Evolutionary conservation across 257 asterid genomes (phyloP).

Genomic region (Voacanga thouarsii): DNA sequence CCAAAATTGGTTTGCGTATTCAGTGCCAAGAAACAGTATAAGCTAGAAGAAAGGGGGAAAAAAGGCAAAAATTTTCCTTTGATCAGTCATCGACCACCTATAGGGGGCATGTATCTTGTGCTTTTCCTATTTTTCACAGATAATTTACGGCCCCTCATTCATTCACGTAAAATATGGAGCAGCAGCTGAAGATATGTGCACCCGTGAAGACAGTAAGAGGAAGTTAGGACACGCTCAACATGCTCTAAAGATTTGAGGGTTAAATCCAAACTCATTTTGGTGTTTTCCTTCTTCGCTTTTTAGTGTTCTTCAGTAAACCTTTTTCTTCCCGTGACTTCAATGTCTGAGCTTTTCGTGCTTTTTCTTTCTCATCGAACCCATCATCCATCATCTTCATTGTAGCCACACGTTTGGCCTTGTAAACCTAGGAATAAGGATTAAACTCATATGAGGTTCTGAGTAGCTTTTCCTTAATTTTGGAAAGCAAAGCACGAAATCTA

Average conservation of each 20-base stretch:
- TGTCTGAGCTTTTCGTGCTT: constrained; percentile 69
- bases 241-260: not conserved
- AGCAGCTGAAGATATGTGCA: not conserved
- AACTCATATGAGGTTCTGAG: not conserved
- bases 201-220: not conserved
- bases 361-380: constrained; percentile 84
- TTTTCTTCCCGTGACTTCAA: constrained; percentile 44
- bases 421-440: constrained; percentile 50
- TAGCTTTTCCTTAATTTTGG: not conserved
- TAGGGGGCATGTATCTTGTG: no score
- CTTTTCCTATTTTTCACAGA: no score
- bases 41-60: not conserved
- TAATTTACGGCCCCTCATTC: no score
- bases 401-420: constrained; percentile 84
- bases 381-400: constrained; percentile 81
- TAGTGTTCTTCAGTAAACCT: constrained; percentile 34
- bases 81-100: not conserved
- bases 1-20: not conserved
- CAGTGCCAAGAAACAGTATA: no score
- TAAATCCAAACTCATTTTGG: not conserved
- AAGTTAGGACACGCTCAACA: not conserved
- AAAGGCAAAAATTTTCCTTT: not conserved
- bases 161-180: not conserved
- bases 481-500: not conserved
- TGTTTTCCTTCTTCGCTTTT: constrained; percentile 25